Conservation (phyloP, 495 filamentous ascomycete species). For the Endocarpon pusillum region DNA sequence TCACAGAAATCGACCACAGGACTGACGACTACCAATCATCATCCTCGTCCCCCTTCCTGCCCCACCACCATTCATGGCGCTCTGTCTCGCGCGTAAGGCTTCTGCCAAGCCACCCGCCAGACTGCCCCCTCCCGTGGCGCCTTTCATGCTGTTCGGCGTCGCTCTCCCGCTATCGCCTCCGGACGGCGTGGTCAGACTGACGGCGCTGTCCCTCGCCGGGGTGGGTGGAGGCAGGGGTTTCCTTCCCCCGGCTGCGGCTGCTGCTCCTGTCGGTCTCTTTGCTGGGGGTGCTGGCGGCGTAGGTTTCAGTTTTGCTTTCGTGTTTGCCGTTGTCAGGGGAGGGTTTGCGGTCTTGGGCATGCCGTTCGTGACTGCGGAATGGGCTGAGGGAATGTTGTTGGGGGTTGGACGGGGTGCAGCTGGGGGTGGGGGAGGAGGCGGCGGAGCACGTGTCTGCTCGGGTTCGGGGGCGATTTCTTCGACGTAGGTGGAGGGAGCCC, state of each 20-base stretch:
- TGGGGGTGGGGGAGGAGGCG: constrained; percentile 40
- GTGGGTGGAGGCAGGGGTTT: constrained; percentile 47
- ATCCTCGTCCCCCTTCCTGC: constrained; percentile 43
- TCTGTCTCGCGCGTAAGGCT: constrained; percentile 57
- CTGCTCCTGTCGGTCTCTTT: constrained; percentile 56
- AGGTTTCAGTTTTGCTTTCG: constrained; percentile 44
- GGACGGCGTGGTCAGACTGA: constrained; percentile 47
- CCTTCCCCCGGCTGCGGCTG: constrained; percentile 38
- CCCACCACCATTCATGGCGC: constrained; percentile 49
- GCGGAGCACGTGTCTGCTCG: constrained; percentile 30
- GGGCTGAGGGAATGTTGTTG: constrained; percentile 32
- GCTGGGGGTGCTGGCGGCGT: constrained; percentile 67
- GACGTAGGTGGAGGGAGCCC: constrained; percentile 86
- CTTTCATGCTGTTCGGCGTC: constrained; percentile 50
- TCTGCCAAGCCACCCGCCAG: constrained; percentile 75
- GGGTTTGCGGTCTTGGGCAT: constrained; percentile 19
- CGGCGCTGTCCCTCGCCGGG: constrained; percentile 45
- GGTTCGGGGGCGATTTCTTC: constrained; percentile 44
- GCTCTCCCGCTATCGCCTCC: constrained; percentile 47
- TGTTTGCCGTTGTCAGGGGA: constrained; percentile 26
- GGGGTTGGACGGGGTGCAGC: constrained; percentile 35
- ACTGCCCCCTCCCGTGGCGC: constrained; percentile 33
- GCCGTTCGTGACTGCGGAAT: no score
- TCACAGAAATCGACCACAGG: no score
- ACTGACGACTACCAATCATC: constrained; percentile 58